Base-by-base conservation (phyloP, 768 basidiomycete genomes). In the Mycena rebaudengoi region DNA sequence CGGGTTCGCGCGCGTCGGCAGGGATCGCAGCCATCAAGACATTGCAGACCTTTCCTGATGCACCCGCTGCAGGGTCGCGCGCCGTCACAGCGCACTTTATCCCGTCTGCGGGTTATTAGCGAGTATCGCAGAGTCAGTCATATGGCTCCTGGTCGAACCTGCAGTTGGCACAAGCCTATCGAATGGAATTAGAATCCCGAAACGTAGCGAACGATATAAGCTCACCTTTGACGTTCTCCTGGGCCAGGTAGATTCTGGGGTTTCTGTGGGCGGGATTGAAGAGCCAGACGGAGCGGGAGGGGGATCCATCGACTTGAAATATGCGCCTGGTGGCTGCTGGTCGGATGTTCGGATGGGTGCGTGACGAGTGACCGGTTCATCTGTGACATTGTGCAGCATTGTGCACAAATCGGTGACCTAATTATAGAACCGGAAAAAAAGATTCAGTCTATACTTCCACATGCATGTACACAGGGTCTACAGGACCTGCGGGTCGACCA, bases 51-150 rank as follows among this genome's bases (percentile, higher is more conserved):
- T 64, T 85, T 88, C 77, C 83, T 88, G 28, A 77, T 69, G 66
- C 89, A 90, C 21, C 83, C 82, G 45, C 78, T 75, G 70, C 88
- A 89, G n/a, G 88, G 88, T 83, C 82, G 83, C 64, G 76, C 73
- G 25, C 85, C 83, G 71, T 88, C 85, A 73, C 87, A 89, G 61
- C 86, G 83, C 61, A 86, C 82, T 74, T 89, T 88, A 70, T 88
- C 87, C 64, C 84, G 85, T 69, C 87, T 88, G 70, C 49, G 26
- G 25, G 13, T 60, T 43, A 46, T 48, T 54, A 45, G 63, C 69
- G 51, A 63, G 54, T 62, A 59, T 48, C 23, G 58, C 35, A 48
- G n/a, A 61, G 46, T 54, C 41, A 50, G 20, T 7, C 57, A 46
- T 48, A 62, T 55, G 49, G 20, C 51, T 11, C 46, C n/a, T n/a